Base-by-base conservation (phyloP, 169 alveolate species). In the Cryptosporidium sp. region DNA sequence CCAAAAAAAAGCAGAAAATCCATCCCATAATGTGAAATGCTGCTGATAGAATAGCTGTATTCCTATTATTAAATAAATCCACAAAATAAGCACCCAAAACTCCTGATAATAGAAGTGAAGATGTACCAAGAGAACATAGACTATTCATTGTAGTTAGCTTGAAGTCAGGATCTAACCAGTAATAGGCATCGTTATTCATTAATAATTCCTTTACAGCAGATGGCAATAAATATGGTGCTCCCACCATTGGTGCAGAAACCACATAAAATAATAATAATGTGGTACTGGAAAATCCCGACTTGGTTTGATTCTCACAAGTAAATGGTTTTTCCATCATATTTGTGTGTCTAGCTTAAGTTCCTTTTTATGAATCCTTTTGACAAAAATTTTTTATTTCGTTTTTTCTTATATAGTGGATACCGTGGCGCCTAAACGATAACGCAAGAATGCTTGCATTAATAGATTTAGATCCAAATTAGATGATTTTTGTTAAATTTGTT, bases 141-240 rank as follows among this genome's bases (percentile, higher is more conserved):
- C 75, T 65, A 33, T 80, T 80, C 68, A 80, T 42, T 26, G 75
- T 80, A 21, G 60, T 80, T 35, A 80, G 31, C 42, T 33, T 80
- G 7, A 9, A 33, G 35, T 60, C 31, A 5, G 56, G 51, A 23
- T 42, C 73, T 51, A 80, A 21, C 89, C 89, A 80, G 23, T 60
- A 60, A 51, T 80, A 80, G 6, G 89, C 73, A 42, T 80, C 23
- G 44, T 80, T 80, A 0, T 53, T 80, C 35, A 29, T 12, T 10
- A 60, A 48, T 29, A 80, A 44, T 18, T 80, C 72, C 69, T 80
- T 80, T 44, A 80, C 73, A 9, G 89, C 89, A 5, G 75, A 42
- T 2, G 89, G 89, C 18, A 80, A 45, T 39, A 80, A 35, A 29
- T 23, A 80, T 7, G 89, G 89, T 26, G 89, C 89, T 29, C 89